Conservation (phyloP, 73 alveolate species). For the Breviolum minutum region DNA sequence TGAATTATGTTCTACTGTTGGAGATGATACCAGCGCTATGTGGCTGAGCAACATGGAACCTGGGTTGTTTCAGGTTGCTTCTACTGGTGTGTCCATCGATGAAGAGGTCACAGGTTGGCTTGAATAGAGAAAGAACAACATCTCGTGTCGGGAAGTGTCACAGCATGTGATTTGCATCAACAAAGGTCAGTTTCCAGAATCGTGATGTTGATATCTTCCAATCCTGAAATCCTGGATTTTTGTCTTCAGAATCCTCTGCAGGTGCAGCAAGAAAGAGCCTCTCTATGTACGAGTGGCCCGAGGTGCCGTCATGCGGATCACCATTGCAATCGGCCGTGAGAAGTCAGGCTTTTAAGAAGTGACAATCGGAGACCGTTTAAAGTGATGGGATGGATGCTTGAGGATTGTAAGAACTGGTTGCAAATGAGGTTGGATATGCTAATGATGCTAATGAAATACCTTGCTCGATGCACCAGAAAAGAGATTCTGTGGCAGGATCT, state of each 20-base stretch:
- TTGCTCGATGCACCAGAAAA: no score
- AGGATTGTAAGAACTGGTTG: no score
- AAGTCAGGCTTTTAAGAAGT: background rate
- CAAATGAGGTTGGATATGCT: no score
- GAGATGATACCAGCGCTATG: background rate
- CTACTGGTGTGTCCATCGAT: conserved; percentile 46
- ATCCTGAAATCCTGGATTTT: no score
- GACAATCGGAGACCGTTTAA: no score
- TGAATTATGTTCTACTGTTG: background rate
- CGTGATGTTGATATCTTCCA: no score
- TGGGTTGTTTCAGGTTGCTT: background rate
- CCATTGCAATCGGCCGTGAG: background rate
- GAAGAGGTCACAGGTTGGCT: conserved; percentile 61
- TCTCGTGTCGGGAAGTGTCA: no score
- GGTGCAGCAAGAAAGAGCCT: conserved; percentile 61
- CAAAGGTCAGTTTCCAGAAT: background rate
- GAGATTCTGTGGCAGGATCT: background rate
- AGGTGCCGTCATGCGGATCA: background rate
- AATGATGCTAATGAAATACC: no score
- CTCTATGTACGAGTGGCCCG: conserved; percentile 79
- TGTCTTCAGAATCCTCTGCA: background rate
- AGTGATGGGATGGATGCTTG: no score
- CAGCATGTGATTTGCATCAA: no score
- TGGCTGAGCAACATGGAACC: no score
- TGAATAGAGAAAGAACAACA: no score